Evolutionary conservation across 1,139 yeast species (phyloP), one percentile per base, ranked within the genome.

Genomic region (Scheffersomyces lignicola): DNA sequence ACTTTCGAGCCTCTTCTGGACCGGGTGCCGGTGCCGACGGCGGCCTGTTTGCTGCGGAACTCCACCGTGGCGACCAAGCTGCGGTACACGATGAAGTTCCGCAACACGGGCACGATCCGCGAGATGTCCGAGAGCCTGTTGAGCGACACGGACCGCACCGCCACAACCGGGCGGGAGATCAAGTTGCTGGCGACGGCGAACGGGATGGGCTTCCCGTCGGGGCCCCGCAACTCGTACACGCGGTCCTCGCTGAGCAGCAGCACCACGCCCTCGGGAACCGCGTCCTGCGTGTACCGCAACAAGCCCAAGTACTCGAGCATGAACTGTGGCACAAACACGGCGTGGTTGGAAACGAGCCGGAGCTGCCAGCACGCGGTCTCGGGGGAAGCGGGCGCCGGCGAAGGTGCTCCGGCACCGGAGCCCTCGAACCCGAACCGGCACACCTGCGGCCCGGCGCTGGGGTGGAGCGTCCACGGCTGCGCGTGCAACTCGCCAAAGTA

Each of bases 281-380:
- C n/a, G n/a, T 33, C 21, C 15, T 21, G 29, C 29, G 40, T 40
- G 36, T 51, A 51, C 3, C 47, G 36, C 3, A 42, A 16, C 12
- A 56, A 31, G 1, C 65, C 71, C 34, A 62, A 45, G 37, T 54
- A 62, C 31, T 66, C 71, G 29, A 65, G 42, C 3, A 64, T 32
- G 32, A 50, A 48, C 4, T 44, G 36, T 1, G 71, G 69, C 2
- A 67, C 35, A 31, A 40, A 50, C 3, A 69, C 48, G 2, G 60
- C 46, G 27, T 54, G 43, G 31, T 51, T 55, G 15, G 64, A 52
- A 6, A 48, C 42, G 15, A 67, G 44, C 11, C 47, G 43, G 3
- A 68, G 37, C 24, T 40, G 35, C 57, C 62, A 53, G 20, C 33
- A 22, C 7, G 33, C 5, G 14, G 11, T 29, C 10, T 23, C 40